Evolutionary conservation across 2,329 filamentous ascomycete genomes (phyloP), one percentile per base, ranked within the genome.

Genomic region (Rasamsonia emersonii): DNA sequence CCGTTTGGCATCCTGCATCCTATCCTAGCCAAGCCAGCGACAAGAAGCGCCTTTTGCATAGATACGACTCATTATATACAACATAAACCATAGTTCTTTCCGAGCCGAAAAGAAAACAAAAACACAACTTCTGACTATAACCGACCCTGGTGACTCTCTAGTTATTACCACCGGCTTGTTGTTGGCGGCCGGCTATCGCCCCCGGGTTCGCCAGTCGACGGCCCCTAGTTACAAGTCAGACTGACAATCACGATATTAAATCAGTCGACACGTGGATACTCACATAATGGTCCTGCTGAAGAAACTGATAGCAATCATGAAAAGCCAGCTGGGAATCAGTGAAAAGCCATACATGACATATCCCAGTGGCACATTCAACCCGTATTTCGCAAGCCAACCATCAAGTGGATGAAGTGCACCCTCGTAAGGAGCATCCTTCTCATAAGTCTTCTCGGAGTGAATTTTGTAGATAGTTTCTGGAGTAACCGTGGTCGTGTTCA

Each of bases 251-350:
- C n/a, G n/a, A n/a, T n/a, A n/a, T n/a, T 29, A 20, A 17, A 20
- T 18, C 9, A 24, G 9, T 28, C 6, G 11, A 11, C 24, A 18
- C 19, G 26, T 14, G 16, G 19, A 35, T 32, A 55, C 71, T 67
- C 59, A 76, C 75, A 79, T 78, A 51, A 79, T 61, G 9, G 65
- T 68, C 46, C 75, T 61, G 58, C 70, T 76, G 45, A 75, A 49
- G 53, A 79, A 71, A 33, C 68, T 74, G 54, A 80, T 71, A 24
- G 64, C 54, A 41, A 80, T 68, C 76, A 80, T 79, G 41, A 77
- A 70, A 36, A 71, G 47, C 76, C 76, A 80, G 45, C 69, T 76
- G 3, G 76, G 76, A 43, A 79, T 65, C 54, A 67, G 62, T 19
- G 67, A 61, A 49, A 79, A 68, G 18, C 50, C 67, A 53, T 64